A percentile compares a stretch with the other conserved stretches of the same genome.
Evolutionary conservation across 2,329 filamentous ascomycete species (phyloP).

Genomic region (Curvularia sp.): DNA sequence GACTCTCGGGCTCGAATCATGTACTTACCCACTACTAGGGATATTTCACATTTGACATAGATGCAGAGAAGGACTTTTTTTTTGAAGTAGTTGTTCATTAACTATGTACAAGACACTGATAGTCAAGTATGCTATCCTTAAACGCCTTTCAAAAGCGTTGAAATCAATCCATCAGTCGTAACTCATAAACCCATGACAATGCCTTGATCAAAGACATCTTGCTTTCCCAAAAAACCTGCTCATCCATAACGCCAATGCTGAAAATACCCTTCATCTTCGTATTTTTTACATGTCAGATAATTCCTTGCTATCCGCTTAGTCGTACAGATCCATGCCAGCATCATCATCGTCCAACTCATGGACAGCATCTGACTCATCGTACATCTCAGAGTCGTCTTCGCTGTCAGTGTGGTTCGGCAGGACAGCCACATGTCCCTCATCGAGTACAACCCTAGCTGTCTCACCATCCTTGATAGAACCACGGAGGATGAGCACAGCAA

Average conservation of each 20-base stretch:
- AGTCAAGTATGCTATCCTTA: constrained; percentile 1
- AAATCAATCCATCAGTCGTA: constrained; percentile 11
- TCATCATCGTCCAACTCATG: constrained; percentile 68
- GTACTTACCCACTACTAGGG: background rate
- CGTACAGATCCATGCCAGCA: constrained; percentile 69
- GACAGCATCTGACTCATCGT: constrained; percentile 76
- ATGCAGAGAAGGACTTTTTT: background rate
- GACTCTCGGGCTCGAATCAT: too few relatives aligned
- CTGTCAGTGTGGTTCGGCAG: constrained; percentile 80
- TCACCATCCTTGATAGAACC: constrained; percentile 88
- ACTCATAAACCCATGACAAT: constrained; percentile 13
- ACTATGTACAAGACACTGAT: constrained; percentile 18
- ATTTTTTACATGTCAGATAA: background rate
- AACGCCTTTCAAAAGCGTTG: constrained; percentile 9
- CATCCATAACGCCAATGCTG: constrained; percentile 23
- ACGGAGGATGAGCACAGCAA: constrained; percentile 89
- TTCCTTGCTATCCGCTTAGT: constrained; percentile 55
- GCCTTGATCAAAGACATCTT: constrained; percentile 5
- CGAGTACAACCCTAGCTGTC: constrained; percentile 76
- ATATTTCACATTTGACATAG: background rate
- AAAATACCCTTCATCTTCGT: constrained; percentile 2
- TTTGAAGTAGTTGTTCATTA: constrained; percentile 9
- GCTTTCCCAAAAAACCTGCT: background rate
- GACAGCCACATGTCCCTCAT: constrained; percentile 80
- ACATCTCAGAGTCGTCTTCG: constrained; percentile 74